phyloP scores from a whole-genome alignment of 768 basidiomycete species.

The Basidioascus undulatus region DNA sequence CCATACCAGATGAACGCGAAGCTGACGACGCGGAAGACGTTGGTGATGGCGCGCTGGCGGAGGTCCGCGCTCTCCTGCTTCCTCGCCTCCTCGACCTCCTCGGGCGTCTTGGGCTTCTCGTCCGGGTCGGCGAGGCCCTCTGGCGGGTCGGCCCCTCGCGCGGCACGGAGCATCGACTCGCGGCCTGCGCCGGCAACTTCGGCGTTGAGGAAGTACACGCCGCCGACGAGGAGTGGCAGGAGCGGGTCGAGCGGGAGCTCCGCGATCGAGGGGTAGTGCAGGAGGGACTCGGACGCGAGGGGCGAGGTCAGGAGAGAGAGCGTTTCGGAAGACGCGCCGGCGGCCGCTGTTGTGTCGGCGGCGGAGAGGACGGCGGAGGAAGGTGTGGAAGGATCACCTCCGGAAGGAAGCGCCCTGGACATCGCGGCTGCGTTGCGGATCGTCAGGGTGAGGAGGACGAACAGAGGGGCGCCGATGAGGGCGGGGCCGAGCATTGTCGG shows the following conservation, averaged over 20 bases:
- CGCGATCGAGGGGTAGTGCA: not conserved
- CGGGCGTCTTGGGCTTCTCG: too few species aligned
- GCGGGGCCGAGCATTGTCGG: constrained; percentile 16
- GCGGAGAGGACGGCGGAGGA: constrained; percentile 2
- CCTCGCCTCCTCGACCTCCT: too few species aligned
- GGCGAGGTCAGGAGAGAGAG: not conserved
- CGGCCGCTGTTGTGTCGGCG: not conserved
- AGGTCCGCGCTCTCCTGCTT: too few species aligned
- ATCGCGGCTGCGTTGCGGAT: constrained; percentile 15
- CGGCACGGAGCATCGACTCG: too few species aligned
- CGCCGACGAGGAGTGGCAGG: too few species aligned
- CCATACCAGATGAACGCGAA: constrained; percentile 18
- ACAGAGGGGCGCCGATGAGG: constrained; percentile 18
- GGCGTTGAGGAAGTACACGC: too few species aligned
- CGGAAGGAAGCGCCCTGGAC: too few species aligned
- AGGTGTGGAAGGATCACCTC: not conserved
- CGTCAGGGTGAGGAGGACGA: constrained; percentile 16
- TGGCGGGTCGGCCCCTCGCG: too few species aligned
- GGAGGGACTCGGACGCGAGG: not conserved
- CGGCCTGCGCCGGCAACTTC: too few species aligned
- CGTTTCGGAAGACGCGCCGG: not conserved
- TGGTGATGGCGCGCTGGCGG: constrained; percentile 9
- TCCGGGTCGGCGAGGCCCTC: too few species aligned
- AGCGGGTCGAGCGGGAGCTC: too few species aligned
- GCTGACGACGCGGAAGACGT: constrained; percentile 15